A percentile compares a stretch with the other conserved stretches of the same genome.
These are phyloP conservation scores for Phylloporus sp. DNA, from an alignment of 768 basidiomycete genomes.

Conservation along the genomic window DNA sequence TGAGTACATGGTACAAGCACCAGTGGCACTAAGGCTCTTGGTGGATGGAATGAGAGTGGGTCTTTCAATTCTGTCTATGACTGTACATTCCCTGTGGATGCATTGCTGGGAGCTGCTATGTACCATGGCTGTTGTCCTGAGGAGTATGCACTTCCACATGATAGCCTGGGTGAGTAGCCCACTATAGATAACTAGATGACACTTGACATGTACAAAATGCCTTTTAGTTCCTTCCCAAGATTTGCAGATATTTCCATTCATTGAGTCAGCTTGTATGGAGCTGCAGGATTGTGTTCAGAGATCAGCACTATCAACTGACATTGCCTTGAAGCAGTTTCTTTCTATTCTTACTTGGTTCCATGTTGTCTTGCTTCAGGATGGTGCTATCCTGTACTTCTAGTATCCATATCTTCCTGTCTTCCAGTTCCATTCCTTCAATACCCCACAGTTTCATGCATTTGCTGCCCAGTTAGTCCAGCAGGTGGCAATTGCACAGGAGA, in stretches of 20 bases:
- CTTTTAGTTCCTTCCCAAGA: too few species aligned
- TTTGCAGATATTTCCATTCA: slow-evolving; percentile 11
- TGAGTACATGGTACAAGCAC: slow-evolving; percentile 27
- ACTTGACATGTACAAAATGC: slow-evolving; percentile 4
- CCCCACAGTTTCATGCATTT: slow-evolving; percentile 18
- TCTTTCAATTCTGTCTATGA: slow-evolving; percentile 30
- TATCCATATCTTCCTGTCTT: slow-evolving; percentile 24
- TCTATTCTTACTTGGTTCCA: slow-evolving; percentile 22
- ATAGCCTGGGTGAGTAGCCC: background rate
- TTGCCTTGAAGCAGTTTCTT: slow-evolving; percentile 29
- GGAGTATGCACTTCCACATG: slow-evolving; percentile 21
- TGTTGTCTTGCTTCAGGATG: slow-evolving; percentile 33
- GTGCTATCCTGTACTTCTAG: slow-evolving; percentile 24
- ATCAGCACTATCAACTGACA: slow-evolving; percentile 1
- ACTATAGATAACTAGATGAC: background rate
- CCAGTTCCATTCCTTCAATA: slow-evolving; percentile 31
- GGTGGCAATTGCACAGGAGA: slow-evolving; percentile 16
- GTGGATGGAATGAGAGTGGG: slow-evolving; percentile 29
- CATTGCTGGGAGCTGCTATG: slow-evolving; percentile 31
- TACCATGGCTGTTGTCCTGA: slow-evolving; percentile 27
- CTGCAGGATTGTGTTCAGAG: background rate
- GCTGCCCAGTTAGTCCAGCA: slow-evolving; percentile 4
- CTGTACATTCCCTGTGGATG: slow-evolving; percentile 27
- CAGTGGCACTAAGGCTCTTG: slow-evolving; percentile 27
- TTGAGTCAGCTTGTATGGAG: background rate